Percentiles rank a stretch among this genome's conserved stretches.
Evolutionary conservation across 2,329 filamentous ascomycete species (phyloP).

Genomic region (Penicillium palitans): DNA sequence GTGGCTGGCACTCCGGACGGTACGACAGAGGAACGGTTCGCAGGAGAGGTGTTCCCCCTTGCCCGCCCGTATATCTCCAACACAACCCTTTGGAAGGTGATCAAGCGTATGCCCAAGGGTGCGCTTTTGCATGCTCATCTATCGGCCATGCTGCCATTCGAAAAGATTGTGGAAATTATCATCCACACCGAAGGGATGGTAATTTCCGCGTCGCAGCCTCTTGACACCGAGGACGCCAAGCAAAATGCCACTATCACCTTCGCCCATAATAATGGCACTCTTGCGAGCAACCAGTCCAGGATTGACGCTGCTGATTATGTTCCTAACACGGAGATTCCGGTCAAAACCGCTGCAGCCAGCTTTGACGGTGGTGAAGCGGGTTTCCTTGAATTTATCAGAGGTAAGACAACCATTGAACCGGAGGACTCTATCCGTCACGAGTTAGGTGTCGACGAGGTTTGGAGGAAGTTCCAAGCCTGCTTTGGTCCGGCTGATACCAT

Average conservation of each 20-base stretch:
- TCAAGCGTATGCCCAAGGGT: constrained; percentile 83
- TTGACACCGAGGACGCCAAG: not conserved
- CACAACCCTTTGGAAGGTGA: constrained; percentile 81
- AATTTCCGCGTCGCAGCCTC: not conserved
- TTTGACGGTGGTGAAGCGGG: not conserved
- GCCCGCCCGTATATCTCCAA: constrained; percentile 81
- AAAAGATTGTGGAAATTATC: constrained; percentile 32
- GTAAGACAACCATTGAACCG: not conserved
- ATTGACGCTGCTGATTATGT: not conserved
- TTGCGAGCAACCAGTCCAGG: not conserved
- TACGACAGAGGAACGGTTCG: constrained; percentile 36
- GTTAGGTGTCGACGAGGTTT: not conserved
- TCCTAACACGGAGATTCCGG: not conserved
- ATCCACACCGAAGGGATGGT: not conserved
- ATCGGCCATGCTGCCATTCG: constrained; percentile 83
- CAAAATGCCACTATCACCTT: not conserved
- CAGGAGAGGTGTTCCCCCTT: constrained; percentile 88
- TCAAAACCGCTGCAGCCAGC: not conserved
- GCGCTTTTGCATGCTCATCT: constrained; percentile 68
- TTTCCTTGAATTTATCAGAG: not conserved
- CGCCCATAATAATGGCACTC: not conserved
- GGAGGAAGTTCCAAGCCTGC: not conserved
- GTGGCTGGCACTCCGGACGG: constrained; percentile 11
- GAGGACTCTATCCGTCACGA: not conserved
- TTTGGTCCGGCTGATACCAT: not conserved